These are phyloP conservation scores for Cyanidioschyzon merolae DNA, from an alignment of 23 red algal species.

Conservation along the genomic window DNA sequence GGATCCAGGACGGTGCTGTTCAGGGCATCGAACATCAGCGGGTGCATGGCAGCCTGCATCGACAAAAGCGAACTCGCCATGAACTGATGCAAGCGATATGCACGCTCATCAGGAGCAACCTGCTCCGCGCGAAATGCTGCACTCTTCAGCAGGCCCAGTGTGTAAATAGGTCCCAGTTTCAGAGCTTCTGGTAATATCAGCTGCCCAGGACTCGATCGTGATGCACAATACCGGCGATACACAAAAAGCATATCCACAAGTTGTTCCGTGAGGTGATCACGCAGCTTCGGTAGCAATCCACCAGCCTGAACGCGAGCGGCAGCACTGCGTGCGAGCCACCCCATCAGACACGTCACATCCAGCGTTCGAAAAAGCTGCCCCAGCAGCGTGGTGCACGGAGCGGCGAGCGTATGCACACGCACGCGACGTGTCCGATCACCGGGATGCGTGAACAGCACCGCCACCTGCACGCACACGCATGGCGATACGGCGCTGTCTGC, in stretches of 20 bases:
- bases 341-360: conserved; percentile 48
- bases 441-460: conserved; percentile 57
- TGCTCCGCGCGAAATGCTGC: conserved; percentile 54
- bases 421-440: conserved; percentile 52
- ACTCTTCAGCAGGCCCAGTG: conserved; percentile 77
- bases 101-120: conserved; percentile 47
- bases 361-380: conserved; percentile 60
- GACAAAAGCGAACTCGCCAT: conserved; percentile 23
- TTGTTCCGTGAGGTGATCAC: conserved; percentile 60
- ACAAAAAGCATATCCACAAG: conserved; percentile 50
- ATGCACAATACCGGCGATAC: conserved; percentile 83
- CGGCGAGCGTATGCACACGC: conserved; percentile 82
- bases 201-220: conserved; percentile 47
- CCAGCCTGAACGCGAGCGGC: conserved; percentile 49
- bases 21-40: conserved; percentile 33
- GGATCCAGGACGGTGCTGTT: background rate
- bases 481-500: conserved; percentile 12
- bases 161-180: conserved; percentile 67
- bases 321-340: conserved; percentile 49
- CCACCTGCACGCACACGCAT: conserved; percentile 59
- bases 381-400: conserved; percentile 48
- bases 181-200: conserved; percentile 82
- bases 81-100: conserved; percentile 31
- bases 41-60: conserved; percentile 44
- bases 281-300: conserved; percentile 47